A percentile compares a stretch with the other conserved stretches of the same genome.
phyloP scores from a whole-genome alignment of 2,329 filamentous ascomycete genomes.

The Hypoxylon sp. region DNA sequence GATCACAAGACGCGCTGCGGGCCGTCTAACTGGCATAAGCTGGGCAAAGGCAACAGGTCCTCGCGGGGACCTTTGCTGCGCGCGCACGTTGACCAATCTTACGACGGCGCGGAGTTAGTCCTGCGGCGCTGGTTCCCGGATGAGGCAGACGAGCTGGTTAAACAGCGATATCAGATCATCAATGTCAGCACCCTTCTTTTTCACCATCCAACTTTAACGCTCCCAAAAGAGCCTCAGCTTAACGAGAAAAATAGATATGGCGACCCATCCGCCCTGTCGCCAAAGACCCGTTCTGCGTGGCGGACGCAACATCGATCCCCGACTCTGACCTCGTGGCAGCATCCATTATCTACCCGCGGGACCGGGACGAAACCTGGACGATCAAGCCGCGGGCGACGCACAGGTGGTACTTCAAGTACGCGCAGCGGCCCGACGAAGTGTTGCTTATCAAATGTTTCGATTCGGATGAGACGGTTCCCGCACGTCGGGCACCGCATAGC shows the following conservation, averaged over 20 bases:
- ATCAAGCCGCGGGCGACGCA: constrained; percentile 57
- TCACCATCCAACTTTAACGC: background rate
- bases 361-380: constrained; percentile 58
- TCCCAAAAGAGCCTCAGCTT: background rate
- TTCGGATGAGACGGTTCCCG: constrained; percentile 62
- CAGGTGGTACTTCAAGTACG: constrained; percentile 67
- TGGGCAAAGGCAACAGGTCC: constrained; percentile 72
- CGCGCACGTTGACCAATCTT: constrained; percentile 59
- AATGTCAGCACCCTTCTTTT: constrained; percentile 43
- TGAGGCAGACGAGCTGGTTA: constrained; percentile 55
- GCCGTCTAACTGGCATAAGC: constrained; percentile 72
- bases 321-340: constrained; percentile 59
- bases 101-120: constrained; percentile 56
- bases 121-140: constrained; percentile 53
- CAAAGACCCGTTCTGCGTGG: constrained; percentile 60
- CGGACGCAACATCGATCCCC: constrained; percentile 56
- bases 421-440: constrained; percentile 65
- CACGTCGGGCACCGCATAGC: constrained; percentile 67
- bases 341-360: constrained; percentile 55
- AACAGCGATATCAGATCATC: constrained; percentile 54
- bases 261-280: constrained; percentile 64
- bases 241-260: constrained; percentile 56
- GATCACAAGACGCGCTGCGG: constrained; percentile 78
- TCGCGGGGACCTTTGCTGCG: constrained; percentile 51
- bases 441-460: constrained; percentile 73